Evolutionary conservation across 805 yeast species (phyloP), one percentile per base, ranked within the genome.

Genomic region (Ogataea zsoltii): DNA sequence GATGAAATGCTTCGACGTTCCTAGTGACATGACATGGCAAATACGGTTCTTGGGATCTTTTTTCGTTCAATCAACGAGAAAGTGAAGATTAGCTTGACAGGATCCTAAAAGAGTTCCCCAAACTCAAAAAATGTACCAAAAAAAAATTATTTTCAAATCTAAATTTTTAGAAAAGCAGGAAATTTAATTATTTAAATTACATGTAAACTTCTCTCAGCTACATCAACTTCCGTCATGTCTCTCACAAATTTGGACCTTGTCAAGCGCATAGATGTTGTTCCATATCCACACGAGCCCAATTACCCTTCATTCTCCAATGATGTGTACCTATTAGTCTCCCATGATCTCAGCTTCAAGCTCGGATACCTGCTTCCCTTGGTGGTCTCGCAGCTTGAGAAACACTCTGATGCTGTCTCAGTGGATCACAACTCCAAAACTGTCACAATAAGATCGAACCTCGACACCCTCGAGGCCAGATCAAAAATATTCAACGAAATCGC

Each of bases 401-500:
- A 52, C 18, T 44, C 56, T 2, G 56, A 53, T 1, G 42, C 46
- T 15, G 61, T 69, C 1, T 31, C 26, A 0, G 64, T 72, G 2
- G 65, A 70, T 39, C 50, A 56, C 7, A 33, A 28, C 0, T 25
- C 33, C 3, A 59, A 58, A 31, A 54, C 54, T 1, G 67, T 79
- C 1, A 46, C 46, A 2, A 57, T 78, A 6, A 30, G 49, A 4
- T 26, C 62, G 1, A 30, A 53, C 0, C 58, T 69, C 17, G 61
- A 67, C 44, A 67, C 76, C 0, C 34, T 74, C 23, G 80, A 75
- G 18, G 56, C 58, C 28, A 58, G 85, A 50, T 72, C 66, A 42
- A 46, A 44, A 0, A 65, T 66, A 0, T 62, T 87, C 42, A 74
- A 63, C 2, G 39, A 48, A 10, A 50, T 83, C 2, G 87, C 81